These are phyloP conservation scores for Xylaria sp. DNA, from an alignment of 2,329 filamentous ascomycete species.

Conservation along the genomic window DNA sequence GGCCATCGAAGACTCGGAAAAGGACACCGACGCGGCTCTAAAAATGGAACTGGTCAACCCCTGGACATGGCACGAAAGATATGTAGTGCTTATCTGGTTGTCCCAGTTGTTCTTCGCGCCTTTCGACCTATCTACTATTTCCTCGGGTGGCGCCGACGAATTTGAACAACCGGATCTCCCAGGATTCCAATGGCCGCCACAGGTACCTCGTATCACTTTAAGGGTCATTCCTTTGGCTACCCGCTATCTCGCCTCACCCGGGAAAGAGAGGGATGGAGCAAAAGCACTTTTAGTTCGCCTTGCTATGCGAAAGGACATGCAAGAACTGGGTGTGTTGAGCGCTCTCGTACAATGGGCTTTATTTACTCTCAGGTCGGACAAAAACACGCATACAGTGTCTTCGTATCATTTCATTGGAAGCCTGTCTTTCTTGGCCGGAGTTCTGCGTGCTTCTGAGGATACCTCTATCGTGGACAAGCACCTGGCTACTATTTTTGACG, in stretches of 20 bases:
- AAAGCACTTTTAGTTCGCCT: constrained; percentile 80
- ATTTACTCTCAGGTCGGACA: constrained; percentile 57
- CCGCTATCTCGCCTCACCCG: constrained; percentile 73
- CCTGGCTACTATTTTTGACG: constrained; percentile 68
- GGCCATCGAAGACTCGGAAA: constrained; percentile 69
- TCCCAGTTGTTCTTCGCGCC: constrained; percentile 83
- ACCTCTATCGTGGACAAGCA: constrained; percentile 75
- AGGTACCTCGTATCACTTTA: constrained; percentile 72
- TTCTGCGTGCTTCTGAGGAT: constrained; percentile 72
- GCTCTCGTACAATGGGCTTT: constrained; percentile 75
- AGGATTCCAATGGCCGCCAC: constrained; percentile 60
- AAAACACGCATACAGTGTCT: constrained; percentile 48
- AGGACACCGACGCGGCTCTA: constrained; percentile 25
- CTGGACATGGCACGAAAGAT: constrained; percentile 86
- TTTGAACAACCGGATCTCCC: constrained; percentile 49
- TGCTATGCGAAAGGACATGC: constrained; percentile 87
- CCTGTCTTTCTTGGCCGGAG: constrained; percentile 78
- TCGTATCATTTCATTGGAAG: constrained; percentile 81
- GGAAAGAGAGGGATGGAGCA: constrained; percentile 91
- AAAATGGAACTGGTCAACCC: constrained; percentile 28
- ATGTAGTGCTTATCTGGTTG: constrained; percentile 86
- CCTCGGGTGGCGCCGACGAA: constrained; percentile 60
- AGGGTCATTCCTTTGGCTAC: constrained; percentile 74
- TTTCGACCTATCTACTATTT: constrained; percentile 89
- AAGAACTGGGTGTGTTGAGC: constrained; percentile 71